phyloP scores from a whole-genome alignment of 768 basidiomycete species.

The Lactarius pseudohatsudake region DNA sequence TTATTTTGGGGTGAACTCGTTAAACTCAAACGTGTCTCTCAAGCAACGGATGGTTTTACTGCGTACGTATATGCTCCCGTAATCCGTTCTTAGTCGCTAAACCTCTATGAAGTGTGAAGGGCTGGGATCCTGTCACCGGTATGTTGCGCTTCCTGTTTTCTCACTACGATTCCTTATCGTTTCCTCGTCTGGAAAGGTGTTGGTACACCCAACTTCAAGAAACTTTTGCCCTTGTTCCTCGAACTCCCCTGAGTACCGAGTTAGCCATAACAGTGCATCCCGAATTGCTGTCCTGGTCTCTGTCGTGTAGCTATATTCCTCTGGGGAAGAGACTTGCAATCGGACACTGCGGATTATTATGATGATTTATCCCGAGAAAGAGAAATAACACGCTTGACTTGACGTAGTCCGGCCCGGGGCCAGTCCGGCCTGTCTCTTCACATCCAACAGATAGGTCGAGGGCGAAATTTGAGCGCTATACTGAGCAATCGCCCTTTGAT shows the following conservation, averaged over 20 bases:
- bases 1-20: not conserved
- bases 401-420: no score
- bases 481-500: no score
- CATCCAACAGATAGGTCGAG: no score
- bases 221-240: slow-evolving; percentile 33
- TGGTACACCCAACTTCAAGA: slow-evolving; percentile 34
- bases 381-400: no score
- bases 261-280: not conserved
- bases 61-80: slow-evolving; percentile 24
- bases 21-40: not conserved
- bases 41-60: slow-evolving; percentile 32
- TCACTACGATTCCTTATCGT: not conserved
- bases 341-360: not conserved
- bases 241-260: slow-evolving; percentile 27
- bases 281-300: not conserved
- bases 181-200: slow-evolving; percentile 25
- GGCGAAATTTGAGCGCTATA: no score
- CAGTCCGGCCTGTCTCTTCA: no score
- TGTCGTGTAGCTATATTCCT: not conserved
- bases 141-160: not conserved
- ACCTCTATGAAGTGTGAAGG: slow-evolving; percentile 23
- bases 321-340: not conserved
- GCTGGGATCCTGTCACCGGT: slow-evolving; percentile 34
- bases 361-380: not conserved
- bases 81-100: not conserved